A percentile compares a stretch with the other conserved stretches of the same genome.
These are phyloP conservation scores for Kazachstania africana DNA, from an alignment of 805 yeast genomes.

Conservation along the genomic window DNA sequence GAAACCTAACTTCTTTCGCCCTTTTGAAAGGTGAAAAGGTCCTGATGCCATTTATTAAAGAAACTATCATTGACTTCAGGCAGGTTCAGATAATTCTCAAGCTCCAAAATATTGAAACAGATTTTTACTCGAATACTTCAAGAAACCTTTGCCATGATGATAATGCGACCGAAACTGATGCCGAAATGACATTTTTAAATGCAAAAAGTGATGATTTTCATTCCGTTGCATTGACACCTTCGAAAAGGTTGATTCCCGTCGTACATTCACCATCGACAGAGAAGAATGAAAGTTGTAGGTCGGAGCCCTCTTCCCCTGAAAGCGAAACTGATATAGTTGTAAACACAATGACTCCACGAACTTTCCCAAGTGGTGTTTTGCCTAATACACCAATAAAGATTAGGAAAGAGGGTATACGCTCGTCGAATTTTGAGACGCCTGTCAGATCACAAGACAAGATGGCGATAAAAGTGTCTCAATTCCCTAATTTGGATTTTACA, in stretches of 20 bases:
- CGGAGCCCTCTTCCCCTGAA: too few relatives aligned
- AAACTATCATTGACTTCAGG: conserved; percentile 53
- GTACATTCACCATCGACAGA: conserved; percentile 12
- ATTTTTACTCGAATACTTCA: neutral
- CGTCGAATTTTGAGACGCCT: too few relatives aligned
- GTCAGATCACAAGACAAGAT: too few relatives aligned
- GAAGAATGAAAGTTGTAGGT: too few relatives aligned
- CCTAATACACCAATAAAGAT: too few relatives aligned
- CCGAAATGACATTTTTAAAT: conserved; percentile 20
- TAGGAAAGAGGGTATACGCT: too few relatives aligned
- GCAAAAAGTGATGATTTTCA: conserved; percentile 13
- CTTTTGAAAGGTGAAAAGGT: conserved; percentile 46
- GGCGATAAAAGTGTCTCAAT: too few relatives aligned
- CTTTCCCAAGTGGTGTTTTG: too few relatives aligned
- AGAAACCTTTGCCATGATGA: conserved; percentile 18
- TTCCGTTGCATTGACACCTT: conserved; percentile 9
- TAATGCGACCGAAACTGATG: conserved; percentile 27
- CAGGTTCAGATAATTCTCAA: conserved; percentile 42
- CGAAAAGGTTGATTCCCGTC: conserved; percentile 6
- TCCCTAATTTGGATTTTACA: too few relatives aligned
- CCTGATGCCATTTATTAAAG: conserved; percentile 48
- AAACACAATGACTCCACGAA: too few relatives aligned
- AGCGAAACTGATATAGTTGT: too few relatives aligned
- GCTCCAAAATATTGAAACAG: conserved; percentile 25
- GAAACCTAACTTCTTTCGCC: conserved; percentile 20